Evolutionary conservation across 73 alveolate genomes (phyloP).

Genomic region (Breviolum minutum): DNA sequence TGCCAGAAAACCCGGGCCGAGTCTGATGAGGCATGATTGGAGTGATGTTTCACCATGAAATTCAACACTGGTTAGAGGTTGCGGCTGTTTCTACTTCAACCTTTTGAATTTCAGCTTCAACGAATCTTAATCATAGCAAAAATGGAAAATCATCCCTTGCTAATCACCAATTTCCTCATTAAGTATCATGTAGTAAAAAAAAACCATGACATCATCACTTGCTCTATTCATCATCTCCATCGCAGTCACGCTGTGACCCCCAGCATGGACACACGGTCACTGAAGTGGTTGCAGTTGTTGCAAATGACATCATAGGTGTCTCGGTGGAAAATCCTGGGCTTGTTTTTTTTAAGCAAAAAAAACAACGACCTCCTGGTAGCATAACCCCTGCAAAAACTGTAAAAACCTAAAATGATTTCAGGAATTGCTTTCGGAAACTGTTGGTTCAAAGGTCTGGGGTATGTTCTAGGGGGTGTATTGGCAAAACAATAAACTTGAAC

Average conservation of each 20-base stretch:
- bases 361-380: not conserved
- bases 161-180: too few species aligned
- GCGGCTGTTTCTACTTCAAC: too few species aligned
- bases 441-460: too few species aligned
- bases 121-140: too few species aligned
- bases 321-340: slow-evolving; percentile 73
- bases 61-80: too few species aligned
- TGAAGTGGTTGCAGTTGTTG: slow-evolving; percentile 95
- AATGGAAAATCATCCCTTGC: too few species aligned
- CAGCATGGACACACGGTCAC: slow-evolving; percentile 80
- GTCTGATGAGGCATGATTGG: not conserved
- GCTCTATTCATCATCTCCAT: not conserved
- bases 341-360: too few species aligned
- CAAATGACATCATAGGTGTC: slow-evolving; percentile 91
- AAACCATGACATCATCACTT: not conserved
- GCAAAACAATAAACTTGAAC: too few species aligned
- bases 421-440: too few species aligned
- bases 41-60: not conserved
- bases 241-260: not conserved
- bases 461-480: too few species aligned
- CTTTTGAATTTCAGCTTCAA: too few species aligned
- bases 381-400: not conserved
- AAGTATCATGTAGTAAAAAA: not conserved
- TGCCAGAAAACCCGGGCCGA: not conserved
- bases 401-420: too few species aligned